Base-by-base conservation (phyloP, 805 yeast genomes). In the Candida boleticola region DNA sequence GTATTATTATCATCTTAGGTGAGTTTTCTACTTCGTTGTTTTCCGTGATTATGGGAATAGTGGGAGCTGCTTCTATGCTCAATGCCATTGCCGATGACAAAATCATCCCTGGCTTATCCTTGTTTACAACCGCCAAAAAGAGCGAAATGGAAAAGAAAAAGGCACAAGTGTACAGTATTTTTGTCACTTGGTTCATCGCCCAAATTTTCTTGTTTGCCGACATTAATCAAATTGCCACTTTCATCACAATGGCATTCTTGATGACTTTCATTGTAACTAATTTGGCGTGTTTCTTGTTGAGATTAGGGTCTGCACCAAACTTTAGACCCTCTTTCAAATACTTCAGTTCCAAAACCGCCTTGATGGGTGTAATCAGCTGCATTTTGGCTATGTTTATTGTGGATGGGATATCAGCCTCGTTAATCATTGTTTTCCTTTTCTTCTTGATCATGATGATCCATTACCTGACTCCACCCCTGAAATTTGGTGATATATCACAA, bases 401-500 rank as follows among this genome's bases (percentile, higher is more conserved):
- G 3, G 99, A 93, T 66, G 95, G 96, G 27, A 55, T 85, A 13
- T 86, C 95, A 2, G 98, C 99, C 0, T 72, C 88, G 2, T 72
- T 83, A 25, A 83, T 90, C 20, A 77, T 89, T 21, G 64, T 83
- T 9, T 78, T 83, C 41, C 71, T 89, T 52, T 60, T 80, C 30
- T 67, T 82, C 14, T 64, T 93, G 33, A 85, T 93, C 51, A 57
- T 89, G 35, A 60, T 85, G 41, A 93, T 93, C 49, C 98, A 93
- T 60, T 89, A 89, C 56, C 76, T 80, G 39, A 85, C 96, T 9
- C 97, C 97, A 1, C 97, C 99, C 4, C 89, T 89, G 58, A 85
- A 90, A 26, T 93, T 97, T 90, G 99, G 99, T 27, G 99, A 93
- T 63, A 97, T 93, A 19, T 90, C 98, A 2, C 99, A 93, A 63